Conservation (phyloP, 495 filamentous ascomycete species). For the Pyronema omphalodes region DNA sequence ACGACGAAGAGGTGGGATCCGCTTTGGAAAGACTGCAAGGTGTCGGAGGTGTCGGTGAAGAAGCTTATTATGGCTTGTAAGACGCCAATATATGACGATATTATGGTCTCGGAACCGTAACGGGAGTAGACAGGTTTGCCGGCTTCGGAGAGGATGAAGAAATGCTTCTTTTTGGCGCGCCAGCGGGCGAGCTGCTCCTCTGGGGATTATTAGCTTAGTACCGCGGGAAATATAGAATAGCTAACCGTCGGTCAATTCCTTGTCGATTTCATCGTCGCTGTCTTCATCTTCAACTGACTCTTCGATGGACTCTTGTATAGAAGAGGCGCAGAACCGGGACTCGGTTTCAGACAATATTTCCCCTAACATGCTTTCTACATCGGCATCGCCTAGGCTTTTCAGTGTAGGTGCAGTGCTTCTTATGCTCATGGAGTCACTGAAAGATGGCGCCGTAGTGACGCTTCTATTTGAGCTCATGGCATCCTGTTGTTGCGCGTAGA, state of each 20-base stretch:
- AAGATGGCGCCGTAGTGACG: slow-evolving; percentile 16
- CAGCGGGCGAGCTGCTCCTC: slow-evolving; percentile 9
- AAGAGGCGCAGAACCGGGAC: slow-evolving; percentile 23
- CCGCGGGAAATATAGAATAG: not conserved
- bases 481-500: slow-evolving; percentile 22
- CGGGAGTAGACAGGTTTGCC: slow-evolving; percentile 97
- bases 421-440: slow-evolving; percentile 57
- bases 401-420: slow-evolving; percentile 63
- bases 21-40: slow-evolving; percentile 62
- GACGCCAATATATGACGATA: slow-evolving; percentile 87
- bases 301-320: slow-evolving; percentile 26
- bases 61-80: slow-evolving; percentile 93
- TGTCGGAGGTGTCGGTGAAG: slow-evolving; percentile 62
- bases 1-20: slow-evolving; percentile 72
- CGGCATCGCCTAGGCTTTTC: slow-evolving; percentile 40
- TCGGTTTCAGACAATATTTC: slow-evolving; percentile 41
- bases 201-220: not conserved
- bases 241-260: slow-evolving; percentile 38
- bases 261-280: slow-evolving; percentile 38
- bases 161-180: slow-evolving; percentile 68
- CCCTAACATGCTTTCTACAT: slow-evolving; percentile 66
- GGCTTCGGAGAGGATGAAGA: slow-evolving; percentile 83
- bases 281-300: slow-evolving; percentile 66
- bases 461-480: slow-evolving; percentile 9
- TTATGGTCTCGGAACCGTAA: slow-evolving; percentile 72